phyloP scores from a whole-genome alignment of 768 basidiomycete genomes.

The Psilocybe sp. region DNA sequence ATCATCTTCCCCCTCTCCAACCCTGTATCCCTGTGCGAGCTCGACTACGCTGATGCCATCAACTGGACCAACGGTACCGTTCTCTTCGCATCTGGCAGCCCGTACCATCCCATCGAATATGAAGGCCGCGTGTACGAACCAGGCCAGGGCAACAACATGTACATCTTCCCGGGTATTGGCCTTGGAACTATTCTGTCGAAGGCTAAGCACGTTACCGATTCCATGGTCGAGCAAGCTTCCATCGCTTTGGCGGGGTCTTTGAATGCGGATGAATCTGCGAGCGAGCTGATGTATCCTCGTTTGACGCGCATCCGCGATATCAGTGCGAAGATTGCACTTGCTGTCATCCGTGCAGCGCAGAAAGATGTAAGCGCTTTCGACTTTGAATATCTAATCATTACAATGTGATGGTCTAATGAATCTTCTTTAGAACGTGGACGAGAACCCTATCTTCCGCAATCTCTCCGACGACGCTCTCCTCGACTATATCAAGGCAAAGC shows the following conservation, averaged over 20 bases:
- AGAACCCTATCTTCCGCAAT: constrained; percentile 43
- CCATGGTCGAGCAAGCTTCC: constrained; percentile 67
- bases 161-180: constrained; percentile 62
- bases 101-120: constrained; percentile 54
- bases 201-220: constrained; percentile 58
- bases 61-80: constrained; percentile 62
- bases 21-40: constrained; percentile 59
- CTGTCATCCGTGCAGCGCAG: constrained; percentile 66
- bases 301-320: constrained; percentile 65
- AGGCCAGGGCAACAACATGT: constrained; percentile 83
- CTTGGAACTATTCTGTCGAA: constrained; percentile 59
- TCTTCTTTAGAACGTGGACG: constrained; percentile 37
- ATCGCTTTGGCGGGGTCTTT: constrained; percentile 60
- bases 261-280: constrained; percentile 48
- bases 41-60: constrained; percentile 60
- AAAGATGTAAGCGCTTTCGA: constrained; percentile 42
- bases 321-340: constrained; percentile 56
- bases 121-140: constrained; percentile 52
- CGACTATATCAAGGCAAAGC: constrained; percentile 49
- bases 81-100: constrained; percentile 73
- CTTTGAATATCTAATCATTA: background rate
- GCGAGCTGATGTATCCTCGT: constrained; percentile 66
- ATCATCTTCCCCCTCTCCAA: constrained; percentile 84
- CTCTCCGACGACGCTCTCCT: constrained; percentile 46
- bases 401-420: background rate